Base-by-base conservation (phyloP, 1,139 yeast species). In the Saccharomyces hybrid region DNA sequence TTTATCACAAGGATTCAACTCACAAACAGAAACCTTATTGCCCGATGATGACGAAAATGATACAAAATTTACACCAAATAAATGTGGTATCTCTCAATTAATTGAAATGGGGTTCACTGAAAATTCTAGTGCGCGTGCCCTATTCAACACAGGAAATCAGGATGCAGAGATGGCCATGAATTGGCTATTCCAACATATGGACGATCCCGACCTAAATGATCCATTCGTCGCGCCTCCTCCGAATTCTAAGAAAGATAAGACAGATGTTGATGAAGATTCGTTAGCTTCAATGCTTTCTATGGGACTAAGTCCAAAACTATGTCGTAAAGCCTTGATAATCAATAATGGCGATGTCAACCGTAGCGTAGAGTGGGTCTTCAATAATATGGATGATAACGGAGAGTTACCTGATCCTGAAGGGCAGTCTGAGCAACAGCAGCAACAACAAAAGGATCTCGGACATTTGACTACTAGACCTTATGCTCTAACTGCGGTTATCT, bases 361-460 rank as follows among this genome's bases (percentile, higher is more conserved):
- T 0, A 88, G 98, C 2, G 86, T 90, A 13, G 97, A 89, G 58
- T 95, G 98, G 98, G 77, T 90, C 9, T 90, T 90, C 67, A 73
- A 74, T 47, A 80, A 90, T 65, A 87, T 93, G 6, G 87, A 86
- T 56, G 95, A 86, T 65, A 76, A 78, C 57, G 86, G 84, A 4
- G 71, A 57, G 31, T 25, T 68, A 3, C 62, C 60, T 4, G 57
- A 55, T 13, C 54, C 57, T 7, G 46, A 51, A 31, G 44, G 25
- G 19, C 47, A 6, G 6, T 5, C 26, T 28, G 52, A 32, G 23
- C 23, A 19, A 29, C 27, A 14, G 3, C 32, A 27, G 11, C 23
- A 19, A 14, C 8, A 7, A 4, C 60, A 62, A 5, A 62, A 70
- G 48, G 19, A 64, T 1, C 66, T 63, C 9, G 68, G 72, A 5